A percentile compares a stretch with the other conserved stretches of the same genome.
Evolutionary conservation across 2,329 filamentous ascomycete genomes (phyloP).

Genomic region (Thermoascus crustaceus): DNA sequence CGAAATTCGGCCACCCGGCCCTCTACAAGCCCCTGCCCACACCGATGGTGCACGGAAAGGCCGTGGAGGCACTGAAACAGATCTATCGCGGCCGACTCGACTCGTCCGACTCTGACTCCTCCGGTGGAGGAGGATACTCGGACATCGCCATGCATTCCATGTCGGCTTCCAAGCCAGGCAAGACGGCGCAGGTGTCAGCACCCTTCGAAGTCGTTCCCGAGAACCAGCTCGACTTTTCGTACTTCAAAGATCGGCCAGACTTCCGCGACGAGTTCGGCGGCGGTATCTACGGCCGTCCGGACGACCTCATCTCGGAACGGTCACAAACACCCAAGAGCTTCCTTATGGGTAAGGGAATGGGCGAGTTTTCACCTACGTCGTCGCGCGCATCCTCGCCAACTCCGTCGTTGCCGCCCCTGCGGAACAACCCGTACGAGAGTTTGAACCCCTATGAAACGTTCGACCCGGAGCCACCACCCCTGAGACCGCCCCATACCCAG

Average conservation of each 20-base stretch:
- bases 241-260: slow-evolving; percentile 82
- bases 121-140: slow-evolving; percentile 47
- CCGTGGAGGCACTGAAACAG: slow-evolving; percentile 75
- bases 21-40: slow-evolving; percentile 84
- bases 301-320: slow-evolving; percentile 38
- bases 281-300: slow-evolving; percentile 44
- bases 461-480: slow-evolving; percentile 17
- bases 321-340: slow-evolving; percentile 35
- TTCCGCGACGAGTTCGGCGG: slow-evolving; percentile 84
- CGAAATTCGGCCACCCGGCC: slow-evolving; percentile 81
- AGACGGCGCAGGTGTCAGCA: slow-evolving; percentile 42
- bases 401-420: slow-evolving; percentile 22
- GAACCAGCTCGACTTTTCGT: slow-evolving; percentile 76
- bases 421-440: slow-evolving; percentile 18
- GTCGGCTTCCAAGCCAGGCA: slow-evolving; percentile 52
- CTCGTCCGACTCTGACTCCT: slow-evolving; percentile 37
- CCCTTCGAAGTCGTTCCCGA: slow-evolving; percentile 90
- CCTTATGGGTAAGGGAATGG: slow-evolving; percentile 18
- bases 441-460: slow-evolving; percentile 15
- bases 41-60: slow-evolving; percentile 90
- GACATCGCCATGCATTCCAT: slow-evolving; percentile 78
- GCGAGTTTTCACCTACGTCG: slow-evolving; percentile 31
- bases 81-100: slow-evolving; percentile 75
- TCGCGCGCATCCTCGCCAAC: slow-evolving; percentile 34
- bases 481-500: slow-evolving; percentile 14